These are phyloP conservation scores for Trichothecium sympodiale DNA, from an alignment of 2,329 filamentous ascomycete species.

Conservation along the genomic window DNA sequence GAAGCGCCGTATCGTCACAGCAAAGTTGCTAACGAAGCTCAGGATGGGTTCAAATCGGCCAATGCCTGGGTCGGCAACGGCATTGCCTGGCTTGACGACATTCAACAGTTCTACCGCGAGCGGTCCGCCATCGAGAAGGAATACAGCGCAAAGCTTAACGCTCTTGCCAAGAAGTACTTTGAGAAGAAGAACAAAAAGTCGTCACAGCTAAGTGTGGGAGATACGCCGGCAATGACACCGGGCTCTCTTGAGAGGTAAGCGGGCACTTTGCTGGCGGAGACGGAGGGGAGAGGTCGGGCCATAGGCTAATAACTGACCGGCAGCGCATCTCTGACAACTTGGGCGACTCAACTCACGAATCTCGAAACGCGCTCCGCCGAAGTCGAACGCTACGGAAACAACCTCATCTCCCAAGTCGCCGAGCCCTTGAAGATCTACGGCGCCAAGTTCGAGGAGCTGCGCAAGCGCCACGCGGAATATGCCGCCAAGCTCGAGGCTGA, in stretches of 20 bases:
- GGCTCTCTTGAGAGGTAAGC: slow-evolving; percentile 78
- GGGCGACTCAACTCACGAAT: slow-evolving; percentile 86
- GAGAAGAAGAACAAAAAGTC: slow-evolving; percentile 93
- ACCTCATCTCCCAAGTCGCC: slow-evolving; percentile 69
- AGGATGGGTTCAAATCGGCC: slow-evolving; percentile 96
- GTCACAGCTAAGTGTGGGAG: slow-evolving; percentile 80
- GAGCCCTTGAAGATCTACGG: slow-evolving; percentile 73
- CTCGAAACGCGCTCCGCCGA: slow-evolving; percentile 80
- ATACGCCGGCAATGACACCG: slow-evolving; percentile 84
- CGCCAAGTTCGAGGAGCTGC: slow-evolving; percentile 74
- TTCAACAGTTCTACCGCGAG: slow-evolving; percentile 95
- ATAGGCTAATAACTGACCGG: slow-evolving; percentile 9
- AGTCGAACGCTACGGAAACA: slow-evolving; percentile 74
- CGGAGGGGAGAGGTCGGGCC: too few relatives aligned
- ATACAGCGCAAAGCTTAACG: slow-evolving; percentile 79
- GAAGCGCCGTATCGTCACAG: not conserved
- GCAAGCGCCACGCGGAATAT: slow-evolving; percentile 84
- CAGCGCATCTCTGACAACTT: slow-evolving; percentile 90
- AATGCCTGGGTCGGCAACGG: slow-evolving; percentile 85
- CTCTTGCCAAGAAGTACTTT: slow-evolving; percentile 89
- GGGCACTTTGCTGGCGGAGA: too few relatives aligned
- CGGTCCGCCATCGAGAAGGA: slow-evolving; percentile 92
- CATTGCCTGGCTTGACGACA: slow-evolving; percentile 91
- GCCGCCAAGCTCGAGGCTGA: slow-evolving; percentile 83
- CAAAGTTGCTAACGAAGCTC: not conserved